Evolutionary conservation across 352 stramenopile genomes (phyloP).

Genomic region (Plasmopara muralis): DNA sequence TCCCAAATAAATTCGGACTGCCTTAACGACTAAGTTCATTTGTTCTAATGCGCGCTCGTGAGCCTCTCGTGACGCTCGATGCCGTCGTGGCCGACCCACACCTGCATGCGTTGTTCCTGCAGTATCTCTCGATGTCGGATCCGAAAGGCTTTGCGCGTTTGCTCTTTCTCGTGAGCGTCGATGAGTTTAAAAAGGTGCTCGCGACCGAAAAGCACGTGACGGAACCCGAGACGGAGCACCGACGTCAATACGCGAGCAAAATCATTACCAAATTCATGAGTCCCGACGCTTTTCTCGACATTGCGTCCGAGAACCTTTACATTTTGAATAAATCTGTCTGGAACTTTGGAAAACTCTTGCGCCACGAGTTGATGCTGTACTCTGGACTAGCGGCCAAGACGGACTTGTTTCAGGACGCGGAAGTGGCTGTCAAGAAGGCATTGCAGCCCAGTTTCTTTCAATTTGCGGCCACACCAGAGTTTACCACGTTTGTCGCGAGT

Average conservation of each 20-base stretch:
- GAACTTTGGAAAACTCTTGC: constrained; percentile 67
- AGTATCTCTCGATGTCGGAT: constrained; percentile 62
- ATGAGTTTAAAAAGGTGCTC: constrained; percentile 83
- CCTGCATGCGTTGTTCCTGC: constrained; percentile 73
- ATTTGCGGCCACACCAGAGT: constrained; percentile 55
- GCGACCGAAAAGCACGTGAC: constrained; percentile 6
- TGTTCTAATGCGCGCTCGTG: not conserved
- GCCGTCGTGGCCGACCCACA: constrained; percentile 70
- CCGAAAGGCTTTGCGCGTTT: constrained; percentile 69
- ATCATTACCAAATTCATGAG: constrained; percentile 86
- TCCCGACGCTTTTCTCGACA: constrained; percentile 74
- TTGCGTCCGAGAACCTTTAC: constrained; percentile 62
- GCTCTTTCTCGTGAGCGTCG: constrained; percentile 82
- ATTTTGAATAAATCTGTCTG: constrained; percentile 79
- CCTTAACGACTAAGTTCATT: not conserved
- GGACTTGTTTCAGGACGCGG: constrained; percentile 72
- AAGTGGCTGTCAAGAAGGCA: constrained; percentile 60
- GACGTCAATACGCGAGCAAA: constrained; percentile 73
- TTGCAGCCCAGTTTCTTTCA: constrained; percentile 63
- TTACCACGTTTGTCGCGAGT: constrained; percentile 44
- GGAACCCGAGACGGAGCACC: constrained; percentile 25
- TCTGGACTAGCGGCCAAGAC: constrained; percentile 61
- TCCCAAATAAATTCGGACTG: no score
- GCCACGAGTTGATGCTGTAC: constrained; percentile 74
- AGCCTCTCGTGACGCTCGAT: constrained; percentile 42